These are phyloP conservation scores for Croton setiger DNA, from an alignment of 441 rosid genomes.

Conservation along the genomic window DNA sequence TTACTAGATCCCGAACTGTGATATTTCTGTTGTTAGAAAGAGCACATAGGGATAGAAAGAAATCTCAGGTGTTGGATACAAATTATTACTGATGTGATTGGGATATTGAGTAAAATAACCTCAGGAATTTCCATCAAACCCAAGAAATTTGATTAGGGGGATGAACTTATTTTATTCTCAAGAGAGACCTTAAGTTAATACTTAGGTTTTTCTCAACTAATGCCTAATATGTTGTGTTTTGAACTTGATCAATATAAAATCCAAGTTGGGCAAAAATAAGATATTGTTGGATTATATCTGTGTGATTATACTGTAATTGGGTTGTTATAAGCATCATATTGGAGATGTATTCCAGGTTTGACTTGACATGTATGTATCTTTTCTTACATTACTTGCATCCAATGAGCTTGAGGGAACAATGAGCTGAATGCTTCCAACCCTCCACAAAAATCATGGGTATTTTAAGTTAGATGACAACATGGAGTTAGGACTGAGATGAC, in stretches of 20 bases:
- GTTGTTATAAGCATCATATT: no score
- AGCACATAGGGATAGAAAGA: not conserved
- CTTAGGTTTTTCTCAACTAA: not conserved
- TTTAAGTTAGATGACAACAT: not conserved
- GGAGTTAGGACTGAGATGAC: no score
- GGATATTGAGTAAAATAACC: not conserved
- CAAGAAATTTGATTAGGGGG: not conserved
- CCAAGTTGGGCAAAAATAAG: not conserved
- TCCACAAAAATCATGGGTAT: not conserved
- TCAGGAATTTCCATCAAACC: not conserved
- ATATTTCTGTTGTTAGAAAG: not conserved
- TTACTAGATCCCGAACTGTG: not conserved
- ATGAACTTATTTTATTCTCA: not conserved
- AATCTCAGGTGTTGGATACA: not conserved
- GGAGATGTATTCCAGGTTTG: no score
- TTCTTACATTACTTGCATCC: no score
- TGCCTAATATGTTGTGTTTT: not conserved
- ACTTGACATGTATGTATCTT: no score
- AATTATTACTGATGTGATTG: not conserved
- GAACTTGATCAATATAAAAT: not conserved
- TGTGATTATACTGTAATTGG: no score
- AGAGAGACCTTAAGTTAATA: not conserved
- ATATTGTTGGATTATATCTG: no score
- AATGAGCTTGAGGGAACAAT: no score
- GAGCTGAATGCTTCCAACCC: no score